These are phyloP conservation scores for Sarcodon aspratus DNA, from an alignment of 768 basidiomycete species.

Conservation along the genomic window DNA sequence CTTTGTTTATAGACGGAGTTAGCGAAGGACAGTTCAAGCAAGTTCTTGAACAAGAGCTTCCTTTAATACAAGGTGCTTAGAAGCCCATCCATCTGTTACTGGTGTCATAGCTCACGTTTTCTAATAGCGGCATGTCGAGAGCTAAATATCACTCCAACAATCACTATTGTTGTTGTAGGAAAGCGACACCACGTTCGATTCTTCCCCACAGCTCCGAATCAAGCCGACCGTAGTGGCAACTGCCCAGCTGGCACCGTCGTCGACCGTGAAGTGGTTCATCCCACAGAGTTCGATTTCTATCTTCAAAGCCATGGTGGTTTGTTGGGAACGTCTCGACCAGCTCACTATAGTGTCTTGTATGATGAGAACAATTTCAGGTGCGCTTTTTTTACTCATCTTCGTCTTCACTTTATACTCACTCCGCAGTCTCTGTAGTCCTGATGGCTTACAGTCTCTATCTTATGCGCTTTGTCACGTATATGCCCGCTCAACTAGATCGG, in stretches of 20 bases:
- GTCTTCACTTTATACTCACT: slow-evolving; percentile 3
- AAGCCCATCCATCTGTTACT: background rate
- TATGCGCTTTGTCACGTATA: slow-evolving; percentile 77
- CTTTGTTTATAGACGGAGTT: slow-evolving; percentile 29
- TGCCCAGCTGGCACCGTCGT: slow-evolving; percentile 71
- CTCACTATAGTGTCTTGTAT: slow-evolving; percentile 42
- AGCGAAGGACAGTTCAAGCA: slow-evolving; percentile 43
- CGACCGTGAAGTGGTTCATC: slow-evolving; percentile 58
- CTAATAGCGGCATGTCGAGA: slow-evolving; percentile 49
- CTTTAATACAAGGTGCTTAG: slow-evolving; percentile 40
- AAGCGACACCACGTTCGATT: slow-evolving; percentile 65
- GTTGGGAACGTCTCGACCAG: slow-evolving; percentile 62
- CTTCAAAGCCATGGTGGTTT: slow-evolving; percentile 70
- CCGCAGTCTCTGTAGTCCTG: slow-evolving; percentile 28
- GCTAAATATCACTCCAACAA: slow-evolving; percentile 46
- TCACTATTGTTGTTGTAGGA: slow-evolving; percentile 72
- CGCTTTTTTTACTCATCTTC: slow-evolving; percentile 5
- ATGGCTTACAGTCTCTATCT: slow-evolving; percentile 57
- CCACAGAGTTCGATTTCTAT: slow-evolving; percentile 69
- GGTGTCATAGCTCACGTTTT: slow-evolving; percentile 3
- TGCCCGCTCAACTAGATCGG: slow-evolving; percentile 68
- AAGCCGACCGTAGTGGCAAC: slow-evolving; percentile 61
- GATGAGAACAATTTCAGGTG: slow-evolving; percentile 56
- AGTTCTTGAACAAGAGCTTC: slow-evolving; percentile 48
- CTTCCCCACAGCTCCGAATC: slow-evolving; percentile 33